Evolutionary conservation across 2,329 filamentous ascomycete species (phyloP), one percentile per base, ranked within the genome.

Genomic region (Metarhizium humberi): DNA sequence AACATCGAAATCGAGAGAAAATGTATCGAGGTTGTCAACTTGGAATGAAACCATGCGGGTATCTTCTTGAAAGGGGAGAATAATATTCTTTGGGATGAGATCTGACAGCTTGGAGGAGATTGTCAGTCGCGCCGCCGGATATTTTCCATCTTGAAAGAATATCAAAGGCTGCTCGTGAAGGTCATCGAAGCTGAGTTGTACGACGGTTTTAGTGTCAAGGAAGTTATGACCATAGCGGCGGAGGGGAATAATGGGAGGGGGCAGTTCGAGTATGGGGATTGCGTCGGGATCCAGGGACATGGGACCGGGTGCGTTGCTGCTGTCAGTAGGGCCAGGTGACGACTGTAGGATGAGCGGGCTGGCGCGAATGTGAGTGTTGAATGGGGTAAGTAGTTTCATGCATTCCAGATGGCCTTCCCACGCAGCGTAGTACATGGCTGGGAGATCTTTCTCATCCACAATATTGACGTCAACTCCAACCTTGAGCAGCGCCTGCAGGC

Each of bases 131-230:
- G 94, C 90, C 20, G 94, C 94, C 18, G 94, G 94, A 65, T 99
- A 96, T 69, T 96, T 96, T 67, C 90, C 91, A 63, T 95, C 89
- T 67, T 96, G 92, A 74, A 97, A 96, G 73, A 99, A 99, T n/a
- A 88, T 74, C 52, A 99, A 85, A 0, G 94, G 88, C 55, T 80
- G 80, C 51, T 94, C 82, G 58, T 86, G 84, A 30, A 82, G 76
- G 57, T 87, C 86, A 52, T 92, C 90, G 64, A 99, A 97, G 62
- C 81, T 90, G 60, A 99, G 87, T 64, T 96, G 90, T 13, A 99
- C 85, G 60, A 96, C 95, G 0, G 92, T 95, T 74, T 97, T 99
- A 34, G 90, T 96, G 66, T 99, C 94, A 40, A 99, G 78, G 77
- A 99, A 99, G 71, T 97, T 99, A 74, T 99, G 94, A 16, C 94